Evolutionary conservation across 129 eudicot genomes (phyloP).

Genomic region (carrot (Daucus carota)): DNA sequence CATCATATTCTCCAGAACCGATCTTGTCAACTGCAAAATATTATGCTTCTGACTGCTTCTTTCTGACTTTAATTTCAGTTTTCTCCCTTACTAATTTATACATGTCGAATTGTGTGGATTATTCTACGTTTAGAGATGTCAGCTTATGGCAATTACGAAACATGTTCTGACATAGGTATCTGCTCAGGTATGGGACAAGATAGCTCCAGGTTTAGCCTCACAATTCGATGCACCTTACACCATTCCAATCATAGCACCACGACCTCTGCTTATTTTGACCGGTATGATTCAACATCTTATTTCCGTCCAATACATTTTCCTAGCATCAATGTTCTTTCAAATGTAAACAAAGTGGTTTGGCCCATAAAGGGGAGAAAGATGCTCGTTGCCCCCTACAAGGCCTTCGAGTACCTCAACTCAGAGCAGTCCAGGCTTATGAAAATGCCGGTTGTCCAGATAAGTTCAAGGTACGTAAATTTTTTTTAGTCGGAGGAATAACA

Average conservation of each 20-base stretch:
- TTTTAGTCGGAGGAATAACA: background rate
- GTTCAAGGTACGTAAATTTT: conserved; percentile 48
- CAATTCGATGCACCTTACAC: conserved; percentile 73
- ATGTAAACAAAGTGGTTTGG: background rate
- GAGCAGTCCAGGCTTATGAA: conserved; percentile 37
- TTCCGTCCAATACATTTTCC: background rate
- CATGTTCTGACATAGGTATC: background rate
- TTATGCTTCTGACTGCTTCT: background rate
- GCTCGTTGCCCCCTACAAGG: conserved; percentile 82
- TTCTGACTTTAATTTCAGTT: background rate
- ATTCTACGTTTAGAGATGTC: background rate
- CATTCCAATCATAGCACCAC: conserved; percentile 77
- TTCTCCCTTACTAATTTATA: background rate
- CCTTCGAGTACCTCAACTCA: conserved; percentile 46
- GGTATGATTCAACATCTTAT: conserved; percentile 34
- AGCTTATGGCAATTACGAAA: background rate
- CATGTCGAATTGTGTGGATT: background rate
- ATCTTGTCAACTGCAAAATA: background rate
- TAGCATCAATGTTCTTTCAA: background rate
- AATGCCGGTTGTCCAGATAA: conserved; percentile 29
- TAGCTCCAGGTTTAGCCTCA: conserved; percentile 83
- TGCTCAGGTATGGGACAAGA: conserved; percentile 81
- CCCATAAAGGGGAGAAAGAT: conserved; percentile 50
- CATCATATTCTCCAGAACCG: background rate
- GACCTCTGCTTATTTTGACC: conserved; percentile 65